These are phyloP conservation scores for Clarireedia paspali DNA, from an alignment of 2,329 filamentous ascomycete genomes.

Conservation along the genomic window DNA sequence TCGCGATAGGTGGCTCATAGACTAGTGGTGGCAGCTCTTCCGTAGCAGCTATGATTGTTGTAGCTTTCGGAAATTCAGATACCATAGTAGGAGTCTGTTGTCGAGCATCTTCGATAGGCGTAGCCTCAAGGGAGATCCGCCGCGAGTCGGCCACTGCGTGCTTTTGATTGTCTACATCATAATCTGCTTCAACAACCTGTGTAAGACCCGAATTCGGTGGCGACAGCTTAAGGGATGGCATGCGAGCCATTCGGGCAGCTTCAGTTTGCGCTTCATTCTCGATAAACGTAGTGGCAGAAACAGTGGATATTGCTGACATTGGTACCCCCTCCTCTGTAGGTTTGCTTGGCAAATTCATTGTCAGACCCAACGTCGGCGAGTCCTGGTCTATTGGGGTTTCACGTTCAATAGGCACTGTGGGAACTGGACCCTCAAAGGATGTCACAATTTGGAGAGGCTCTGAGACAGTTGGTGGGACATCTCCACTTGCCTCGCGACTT, in stretches of 20 bases:
- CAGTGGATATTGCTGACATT: constrained; percentile 49
- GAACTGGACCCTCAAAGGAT: constrained; percentile 14
- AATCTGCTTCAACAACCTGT: background rate
- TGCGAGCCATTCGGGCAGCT: constrained; percentile 26
- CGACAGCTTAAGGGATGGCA: constrained; percentile 9
- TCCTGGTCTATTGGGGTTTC: constrained; percentile 33
- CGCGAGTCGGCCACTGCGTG: constrained; percentile 16
- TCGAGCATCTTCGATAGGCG: constrained; percentile 14
- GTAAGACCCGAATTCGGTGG: background rate
- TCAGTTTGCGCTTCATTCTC: constrained; percentile 65
- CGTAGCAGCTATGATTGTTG: constrained; percentile 7
- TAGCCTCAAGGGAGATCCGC: constrained; percentile 21
- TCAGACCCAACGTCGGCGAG: constrained; percentile 56
- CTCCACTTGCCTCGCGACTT: constrained; percentile 6
- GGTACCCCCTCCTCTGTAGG: constrained; percentile 47
- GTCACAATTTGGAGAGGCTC: constrained; percentile 23
- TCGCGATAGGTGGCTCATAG: background rate
- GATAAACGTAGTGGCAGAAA: constrained; percentile 60
- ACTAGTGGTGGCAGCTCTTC: background rate
- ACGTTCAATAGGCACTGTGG: background rate
- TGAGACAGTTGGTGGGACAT: constrained; percentile 1
- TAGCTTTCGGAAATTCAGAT: constrained; percentile 8
- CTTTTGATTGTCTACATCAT: constrained; percentile 2
- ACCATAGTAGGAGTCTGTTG: background rate
- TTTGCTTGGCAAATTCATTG: constrained; percentile 48